These are phyloP conservation scores for Arxiozyma heterogenica DNA, from an alignment of 1,139 yeast genomes.

Conservation along the genomic window DNA sequence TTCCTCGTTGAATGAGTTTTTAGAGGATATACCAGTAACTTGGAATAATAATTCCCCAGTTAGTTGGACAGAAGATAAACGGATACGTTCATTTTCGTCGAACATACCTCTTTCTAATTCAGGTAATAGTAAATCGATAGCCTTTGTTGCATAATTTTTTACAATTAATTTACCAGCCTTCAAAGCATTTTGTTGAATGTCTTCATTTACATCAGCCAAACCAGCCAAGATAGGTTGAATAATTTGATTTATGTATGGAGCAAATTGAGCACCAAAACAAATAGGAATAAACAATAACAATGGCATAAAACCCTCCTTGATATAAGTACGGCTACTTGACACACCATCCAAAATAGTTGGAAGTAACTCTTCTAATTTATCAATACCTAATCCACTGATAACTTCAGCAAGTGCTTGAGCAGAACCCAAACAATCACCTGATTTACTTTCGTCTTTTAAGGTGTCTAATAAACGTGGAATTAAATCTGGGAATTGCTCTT, in stretches of 20 bases:
- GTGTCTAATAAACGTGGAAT: conserved; percentile 73
- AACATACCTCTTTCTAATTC: conserved; percentile 87
- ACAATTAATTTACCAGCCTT: conserved; percentile 91
- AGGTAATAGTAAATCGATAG: conserved; percentile 87
- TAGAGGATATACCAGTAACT: conserved; percentile 74
- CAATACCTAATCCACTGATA: conserved; percentile 78
- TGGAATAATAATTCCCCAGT: conserved; percentile 95
- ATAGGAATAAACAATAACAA: conserved; percentile 83
- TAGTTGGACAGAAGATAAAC: conserved; percentile 88
- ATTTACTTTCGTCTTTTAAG: conserved; percentile 66
- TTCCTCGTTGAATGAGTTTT: conserved; percentile 57
- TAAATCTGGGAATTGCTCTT: conserved; percentile 87
- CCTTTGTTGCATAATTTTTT: conserved; percentile 82
- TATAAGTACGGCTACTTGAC: conserved; percentile 51
- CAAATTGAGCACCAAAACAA: conserved; percentile 85
- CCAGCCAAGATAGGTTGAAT: conserved; percentile 89
- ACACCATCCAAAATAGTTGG: conserved; percentile 76
- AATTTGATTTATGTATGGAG: conserved; percentile 77
- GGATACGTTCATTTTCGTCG: conserved; percentile 74
- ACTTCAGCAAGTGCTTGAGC: conserved; percentile 97
- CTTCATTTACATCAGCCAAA: conserved; percentile 81
- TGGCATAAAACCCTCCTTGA: conserved; percentile 92
- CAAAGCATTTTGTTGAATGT: conserved; percentile 79
- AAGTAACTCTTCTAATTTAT: conserved; percentile 77
- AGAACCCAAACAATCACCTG: conserved; percentile 92